These are phyloP conservation scores for Ceratobasidium sp. DNA, from an alignment of 1,284 basidiomycete species.

Conservation along the genomic window DNA sequence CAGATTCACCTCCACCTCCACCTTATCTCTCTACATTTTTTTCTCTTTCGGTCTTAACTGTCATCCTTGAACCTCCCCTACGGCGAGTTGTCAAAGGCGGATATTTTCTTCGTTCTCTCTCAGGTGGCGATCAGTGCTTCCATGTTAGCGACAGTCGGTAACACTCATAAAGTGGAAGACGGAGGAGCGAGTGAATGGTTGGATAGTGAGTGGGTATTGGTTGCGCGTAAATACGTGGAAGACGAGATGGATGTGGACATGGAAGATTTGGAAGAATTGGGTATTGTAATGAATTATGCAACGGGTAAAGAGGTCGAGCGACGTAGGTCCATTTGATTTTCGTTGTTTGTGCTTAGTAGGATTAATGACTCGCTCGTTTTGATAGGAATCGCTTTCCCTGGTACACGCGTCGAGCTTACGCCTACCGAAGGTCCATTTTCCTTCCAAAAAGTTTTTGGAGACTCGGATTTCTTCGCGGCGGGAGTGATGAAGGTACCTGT, in stretches of 20 bases:
- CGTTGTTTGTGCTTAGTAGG: conserved; percentile 36
- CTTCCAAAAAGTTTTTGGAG: conserved; percentile 96
- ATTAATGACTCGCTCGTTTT: conserved; percentile 12
- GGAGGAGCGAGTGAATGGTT: conserved; percentile 53
- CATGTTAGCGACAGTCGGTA: too few species aligned
- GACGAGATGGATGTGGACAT: conserved; percentile 95
- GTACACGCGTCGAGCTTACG: conserved; percentile 59
- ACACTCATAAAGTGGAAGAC: conserved; percentile 58
- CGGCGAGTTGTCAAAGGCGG: too few species aligned
- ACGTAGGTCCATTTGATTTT: conserved; percentile 69
- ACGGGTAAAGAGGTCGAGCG: conserved; percentile 71
- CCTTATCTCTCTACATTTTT: too few species aligned
- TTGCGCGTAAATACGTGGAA: conserved; percentile 63
- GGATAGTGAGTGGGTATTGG: conserved; percentile 51
- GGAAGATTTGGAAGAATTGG: conserved; percentile 77
- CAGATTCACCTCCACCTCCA: too few species aligned
- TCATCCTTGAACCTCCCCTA: too few species aligned
- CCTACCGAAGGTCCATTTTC: conserved; percentile 76
- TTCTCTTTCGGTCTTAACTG: too few species aligned
- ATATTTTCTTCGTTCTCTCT: too few species aligned
- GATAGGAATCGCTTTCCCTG: conserved; percentile 63
- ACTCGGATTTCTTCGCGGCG: conserved; percentile 90
- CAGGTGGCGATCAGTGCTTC: too few species aligned
- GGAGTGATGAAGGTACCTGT: conserved; percentile 89
- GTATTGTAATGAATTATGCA: conserved; percentile 78